phyloP scores from a whole-genome alignment of 23 red algal genomes.

The Gracilaria gracilis region DNA sequence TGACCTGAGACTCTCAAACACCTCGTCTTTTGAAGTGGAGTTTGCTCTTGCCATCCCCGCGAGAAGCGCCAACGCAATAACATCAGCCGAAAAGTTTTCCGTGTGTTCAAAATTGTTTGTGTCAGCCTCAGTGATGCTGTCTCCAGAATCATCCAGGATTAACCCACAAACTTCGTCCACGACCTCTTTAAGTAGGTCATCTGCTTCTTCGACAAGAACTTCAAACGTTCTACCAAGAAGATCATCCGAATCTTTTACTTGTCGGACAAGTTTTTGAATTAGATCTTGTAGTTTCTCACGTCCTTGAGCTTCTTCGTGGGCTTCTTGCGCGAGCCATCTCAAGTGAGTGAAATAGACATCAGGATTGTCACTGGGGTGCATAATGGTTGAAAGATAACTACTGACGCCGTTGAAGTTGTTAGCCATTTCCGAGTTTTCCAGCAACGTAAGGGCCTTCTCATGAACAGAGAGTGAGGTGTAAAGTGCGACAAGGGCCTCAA shows the following conservation, averaged over 20 bases:
- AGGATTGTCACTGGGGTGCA: conserved; percentile 48
- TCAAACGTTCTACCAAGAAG: conserved; percentile 38
- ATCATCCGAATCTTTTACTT: conserved; percentile 42
- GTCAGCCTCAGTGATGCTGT: conserved; percentile 34
- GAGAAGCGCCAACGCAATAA: conserved; percentile 50
- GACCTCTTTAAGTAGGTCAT: conserved; percentile 29
- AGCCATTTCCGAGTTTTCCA: conserved; percentile 54
- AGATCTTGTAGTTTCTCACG: conserved; percentile 46
- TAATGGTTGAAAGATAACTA: conserved; percentile 50
- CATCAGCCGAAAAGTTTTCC: conserved; percentile 47
- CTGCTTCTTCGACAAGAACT: conserved; percentile 62
- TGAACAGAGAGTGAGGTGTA: conserved; percentile 63
- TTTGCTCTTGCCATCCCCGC: conserved; percentile 60
- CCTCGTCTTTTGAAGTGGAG: conserved; percentile 13
- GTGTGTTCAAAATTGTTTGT: conserved; percentile 42
- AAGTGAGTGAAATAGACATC: conserved; percentile 54
- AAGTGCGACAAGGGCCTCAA: conserved; percentile 59
- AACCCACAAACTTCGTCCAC: conserved; percentile 24
- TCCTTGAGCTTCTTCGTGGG: conserved; percentile 41
- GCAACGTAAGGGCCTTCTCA: conserved; percentile 56
- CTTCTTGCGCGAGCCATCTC: conserved; percentile 45
- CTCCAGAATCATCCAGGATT: not conserved
- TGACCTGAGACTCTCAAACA: conserved; percentile 38
- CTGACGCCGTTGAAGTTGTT: conserved; percentile 46
- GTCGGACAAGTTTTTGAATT: conserved; percentile 17